Conservation (phyloP, 805 yeast genomes). For the Metschnikowia borealis region DNA sequence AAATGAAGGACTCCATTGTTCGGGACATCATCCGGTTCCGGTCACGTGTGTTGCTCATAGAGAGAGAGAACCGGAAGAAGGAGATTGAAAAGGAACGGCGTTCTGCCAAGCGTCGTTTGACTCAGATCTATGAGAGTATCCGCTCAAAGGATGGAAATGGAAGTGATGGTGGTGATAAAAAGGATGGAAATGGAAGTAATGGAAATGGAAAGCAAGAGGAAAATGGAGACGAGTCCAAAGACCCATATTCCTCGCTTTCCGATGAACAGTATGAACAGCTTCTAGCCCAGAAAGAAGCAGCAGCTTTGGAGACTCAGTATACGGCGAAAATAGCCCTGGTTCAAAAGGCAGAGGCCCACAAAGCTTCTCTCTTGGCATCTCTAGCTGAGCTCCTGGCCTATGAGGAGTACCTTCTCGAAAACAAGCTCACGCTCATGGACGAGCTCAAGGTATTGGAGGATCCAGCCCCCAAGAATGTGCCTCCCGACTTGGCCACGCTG, state of each 20-base stretch:
- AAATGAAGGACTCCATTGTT: conserved; percentile 48
- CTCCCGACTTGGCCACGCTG: conserved; percentile 3
- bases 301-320: conserved; percentile 22
- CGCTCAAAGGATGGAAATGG: conserved; percentile 1
- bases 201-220: too few relatives aligned
- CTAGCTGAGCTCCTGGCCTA: conserved; percentile 26
- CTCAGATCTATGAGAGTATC: conserved; percentile 41
- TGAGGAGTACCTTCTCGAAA: conserved; percentile 36
- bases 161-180: too few relatives aligned
- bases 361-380: conserved; percentile 19
- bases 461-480: conserved; percentile 1
- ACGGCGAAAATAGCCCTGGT: conserved; percentile 8
- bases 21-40: conserved; percentile 55
- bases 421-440: conserved; percentile 31
- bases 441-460: conserved; percentile 27
- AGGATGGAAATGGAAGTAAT: too few relatives aligned
- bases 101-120: conserved; percentile 45
- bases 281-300: conserved; percentile 16
- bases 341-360: conserved; percentile 19
- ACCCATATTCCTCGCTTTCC: conserved; percentile 6
- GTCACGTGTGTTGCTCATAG: conserved; percentile 49
- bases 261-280: conserved; percentile 29
- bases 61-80: conserved; percentile 46
- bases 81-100: conserved; percentile 47
- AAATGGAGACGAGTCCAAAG: conserved; percentile 2